A percentile compares a stretch with the other conserved stretches of the same genome.
Evolutionary conservation across 2,329 filamentous ascomycete genomes (phyloP).

Genomic region (Corinectria fuckeliana): DNA sequence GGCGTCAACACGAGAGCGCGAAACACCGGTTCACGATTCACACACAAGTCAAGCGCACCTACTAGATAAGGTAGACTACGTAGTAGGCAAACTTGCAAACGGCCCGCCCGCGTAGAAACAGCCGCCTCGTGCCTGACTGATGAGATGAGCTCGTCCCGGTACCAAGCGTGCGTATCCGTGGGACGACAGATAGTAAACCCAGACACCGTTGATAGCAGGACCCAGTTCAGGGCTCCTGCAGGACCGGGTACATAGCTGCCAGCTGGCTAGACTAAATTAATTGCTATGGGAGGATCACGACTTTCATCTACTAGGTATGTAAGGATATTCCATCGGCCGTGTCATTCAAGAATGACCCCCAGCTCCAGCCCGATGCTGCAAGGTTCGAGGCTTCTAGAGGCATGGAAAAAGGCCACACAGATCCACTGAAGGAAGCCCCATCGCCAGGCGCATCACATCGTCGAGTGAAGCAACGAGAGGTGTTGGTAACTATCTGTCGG

Average conservation of each 20-base stretch:
- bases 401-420: neutral
- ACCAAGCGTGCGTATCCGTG: neutral
- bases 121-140: neutral
- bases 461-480: neutral
- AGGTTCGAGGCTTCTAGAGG: neutral
- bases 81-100: neutral
- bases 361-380: neutral
- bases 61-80: no score
- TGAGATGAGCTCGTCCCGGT: no score
- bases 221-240: conserved; percentile 7
- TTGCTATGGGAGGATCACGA: neutral
- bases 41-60: neutral
- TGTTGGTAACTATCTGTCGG: neutral
- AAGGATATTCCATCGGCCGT: neutral
- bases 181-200: conserved; percentile 1
- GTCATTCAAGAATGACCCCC: neutral
- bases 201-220: conserved; percentile 7
- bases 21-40: conserved; percentile 1
- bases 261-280: neutral
- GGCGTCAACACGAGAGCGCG: conserved; percentile 4
- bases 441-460: neutral
- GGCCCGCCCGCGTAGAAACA: no score
- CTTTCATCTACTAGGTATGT: conserved; percentile 3
- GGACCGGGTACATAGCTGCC: conserved; percentile 7
- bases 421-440: neutral